Evolutionary conservation across 2,329 filamentous ascomycete genomes (phyloP).

Genomic region (Colletotrichum nymphaeae): DNA sequence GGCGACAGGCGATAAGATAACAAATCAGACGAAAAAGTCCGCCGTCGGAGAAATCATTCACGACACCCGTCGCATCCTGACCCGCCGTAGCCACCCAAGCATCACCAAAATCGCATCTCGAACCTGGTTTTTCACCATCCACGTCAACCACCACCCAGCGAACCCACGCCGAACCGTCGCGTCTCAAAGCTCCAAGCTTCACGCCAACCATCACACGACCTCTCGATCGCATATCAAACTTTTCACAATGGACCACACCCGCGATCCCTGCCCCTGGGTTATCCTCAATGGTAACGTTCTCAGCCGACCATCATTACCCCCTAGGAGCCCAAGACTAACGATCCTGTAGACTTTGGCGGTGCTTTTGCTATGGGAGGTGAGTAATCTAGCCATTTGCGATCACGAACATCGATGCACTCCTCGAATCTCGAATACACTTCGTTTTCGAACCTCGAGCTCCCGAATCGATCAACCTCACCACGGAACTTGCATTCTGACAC

Average conservation of each 20-base stretch:
- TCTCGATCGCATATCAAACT: conserved; percentile 1
- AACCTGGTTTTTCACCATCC: background rate
- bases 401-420: conserved; percentile 52
- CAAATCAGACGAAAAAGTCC: conserved; percentile 1
- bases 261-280: conserved; percentile 97
- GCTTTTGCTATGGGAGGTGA: conserved; percentile 89
- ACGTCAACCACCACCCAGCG: background rate
- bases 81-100: background rate
- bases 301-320: background rate
- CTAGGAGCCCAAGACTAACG: background rate
- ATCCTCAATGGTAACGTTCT: conserved; percentile 75
- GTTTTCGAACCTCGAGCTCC: background rate
- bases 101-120: background rate
- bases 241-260: conserved; percentile 85
- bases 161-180: background rate
- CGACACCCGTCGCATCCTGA: conserved; percentile 29
- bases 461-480: background rate
- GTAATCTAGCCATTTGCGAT: background rate
- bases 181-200: background rate
- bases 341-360: conserved; percentile 81
- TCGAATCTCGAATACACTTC: background rate
- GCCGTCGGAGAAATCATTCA: conserved; percentile 15
- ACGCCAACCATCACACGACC: conserved; percentile 25
- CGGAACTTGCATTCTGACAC: background rate
- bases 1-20: conserved; percentile 13